Conservation (phyloP, 2,329 filamentous ascomycete genomes). For the Hypoxylon sp. region DNA sequence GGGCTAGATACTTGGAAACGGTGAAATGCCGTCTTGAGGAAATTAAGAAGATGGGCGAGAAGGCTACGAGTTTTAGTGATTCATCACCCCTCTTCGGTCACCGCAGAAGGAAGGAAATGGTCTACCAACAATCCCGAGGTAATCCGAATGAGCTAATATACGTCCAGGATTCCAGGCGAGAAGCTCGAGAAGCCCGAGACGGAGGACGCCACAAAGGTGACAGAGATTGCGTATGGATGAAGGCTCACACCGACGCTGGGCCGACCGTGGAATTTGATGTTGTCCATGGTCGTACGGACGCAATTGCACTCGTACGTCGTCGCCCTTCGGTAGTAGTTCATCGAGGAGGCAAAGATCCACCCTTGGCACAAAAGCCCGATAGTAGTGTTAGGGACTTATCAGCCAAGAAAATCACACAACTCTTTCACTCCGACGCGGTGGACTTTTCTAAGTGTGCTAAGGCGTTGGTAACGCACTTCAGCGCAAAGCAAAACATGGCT, state of each 20-base stretch:
- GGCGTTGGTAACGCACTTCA: not conserved
- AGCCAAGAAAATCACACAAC: not conserved
- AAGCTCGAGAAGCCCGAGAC: not conserved
- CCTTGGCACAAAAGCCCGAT: not conserved
- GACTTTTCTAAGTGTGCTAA: slow-evolving; percentile 3
- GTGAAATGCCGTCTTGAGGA: slow-evolving; percentile 2
- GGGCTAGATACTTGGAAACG: not conserved
- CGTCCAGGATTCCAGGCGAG: not conserved
- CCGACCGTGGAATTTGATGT: slow-evolving; percentile 1
- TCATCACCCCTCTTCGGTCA: slow-evolving; percentile 1
- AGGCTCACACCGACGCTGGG: not conserved
- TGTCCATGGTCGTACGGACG: slow-evolving; percentile 1
- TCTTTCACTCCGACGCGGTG: slow-evolving; percentile 3
- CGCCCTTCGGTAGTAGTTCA: not conserved
- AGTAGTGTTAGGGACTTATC: not conserved
- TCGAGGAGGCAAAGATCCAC: not conserved
- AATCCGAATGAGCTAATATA: not conserved
- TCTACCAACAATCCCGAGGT: not conserved
- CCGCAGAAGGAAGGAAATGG: not conserved
- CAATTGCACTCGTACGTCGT: slow-evolving; percentile 2
- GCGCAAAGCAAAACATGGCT: not conserved
- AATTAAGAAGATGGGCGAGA: slow-evolving; percentile 13
- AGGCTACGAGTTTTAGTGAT: slow-evolving; percentile 1
- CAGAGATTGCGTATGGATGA: slow-evolving; percentile 2
- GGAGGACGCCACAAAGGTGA: not conserved